A percentile compares a stretch with the other conserved stretches of the same genome.
These are phyloP conservation scores for Carex littledalei DNA, from an alignment of 176 grass and related monocot species.

Conservation along the genomic window DNA sequence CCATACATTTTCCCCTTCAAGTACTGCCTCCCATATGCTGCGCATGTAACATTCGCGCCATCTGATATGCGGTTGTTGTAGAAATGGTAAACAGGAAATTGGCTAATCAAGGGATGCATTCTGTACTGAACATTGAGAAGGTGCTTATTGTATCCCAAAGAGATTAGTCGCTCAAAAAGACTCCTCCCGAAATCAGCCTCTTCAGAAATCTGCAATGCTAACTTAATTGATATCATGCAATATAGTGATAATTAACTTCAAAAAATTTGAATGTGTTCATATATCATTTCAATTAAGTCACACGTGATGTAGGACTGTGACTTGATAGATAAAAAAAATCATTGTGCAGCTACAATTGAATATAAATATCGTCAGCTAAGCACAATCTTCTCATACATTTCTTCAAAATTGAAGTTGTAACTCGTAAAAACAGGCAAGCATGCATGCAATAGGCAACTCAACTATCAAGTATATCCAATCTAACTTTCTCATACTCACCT, in stretches of 20 bases:
- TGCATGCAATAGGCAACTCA: background rate
- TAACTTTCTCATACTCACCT: background rate
- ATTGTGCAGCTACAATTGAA: background rate
- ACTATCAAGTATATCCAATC: background rate
- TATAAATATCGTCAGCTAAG: background rate
- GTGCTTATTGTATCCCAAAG: constrained; percentile 53
- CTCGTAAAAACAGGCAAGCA: background rate
- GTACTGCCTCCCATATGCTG: constrained; percentile 26
- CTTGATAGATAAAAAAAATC: background rate
- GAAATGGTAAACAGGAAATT: constrained; percentile 47
- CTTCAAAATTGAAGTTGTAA: background rate
- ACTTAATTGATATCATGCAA: background rate
- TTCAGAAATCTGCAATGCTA: constrained; percentile 28
- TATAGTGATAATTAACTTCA: background rate
- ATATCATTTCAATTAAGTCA: background rate
- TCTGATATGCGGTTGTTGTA: constrained; percentile 37
- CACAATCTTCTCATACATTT: background rate
- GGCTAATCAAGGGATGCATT: constrained; percentile 75
- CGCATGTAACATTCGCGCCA: constrained; percentile 41
- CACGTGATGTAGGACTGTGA: background rate
- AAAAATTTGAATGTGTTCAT: background rate
- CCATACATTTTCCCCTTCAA: constrained; percentile 43
- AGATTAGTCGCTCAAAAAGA: constrained; percentile 54
- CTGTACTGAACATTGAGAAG: constrained; percentile 68
- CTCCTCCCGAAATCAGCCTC: constrained; percentile 55